A percentile compares a stretch with the other conserved stretches of the same genome.
phyloP scores from a whole-genome alignment of 1,284 basidiomycete genomes.

The Porodaedalea pini region DNA sequence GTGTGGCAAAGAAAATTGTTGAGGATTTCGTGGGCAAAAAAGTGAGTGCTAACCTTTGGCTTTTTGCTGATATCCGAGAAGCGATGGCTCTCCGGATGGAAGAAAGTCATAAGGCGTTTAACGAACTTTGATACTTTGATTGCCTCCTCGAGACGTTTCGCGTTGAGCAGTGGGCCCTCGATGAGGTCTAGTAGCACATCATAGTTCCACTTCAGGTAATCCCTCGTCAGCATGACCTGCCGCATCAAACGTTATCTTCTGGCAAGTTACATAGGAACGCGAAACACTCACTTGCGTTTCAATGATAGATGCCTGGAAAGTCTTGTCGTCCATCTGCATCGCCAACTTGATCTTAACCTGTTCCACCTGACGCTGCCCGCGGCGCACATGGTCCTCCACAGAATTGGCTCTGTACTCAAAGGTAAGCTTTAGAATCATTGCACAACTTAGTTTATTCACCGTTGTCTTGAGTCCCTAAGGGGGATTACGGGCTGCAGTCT shows the following conservation, averaged over 20 bases:
- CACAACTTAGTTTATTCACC: constrained; percentile 37
- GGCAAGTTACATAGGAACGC: neutral
- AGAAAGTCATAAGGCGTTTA: constrained; percentile 85
- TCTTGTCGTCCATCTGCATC: constrained; percentile 91
- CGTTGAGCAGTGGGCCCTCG: constrained; percentile 88
- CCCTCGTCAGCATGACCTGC: constrained; percentile 84
- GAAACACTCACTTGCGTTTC: constrained; percentile 68
- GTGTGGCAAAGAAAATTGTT: constrained; percentile 31
- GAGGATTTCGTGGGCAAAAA: neutral
- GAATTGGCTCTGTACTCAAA: constrained; percentile 67
- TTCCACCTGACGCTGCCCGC: constrained; percentile 89
- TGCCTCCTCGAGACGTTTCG: constrained; percentile 94
- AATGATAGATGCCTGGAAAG: constrained; percentile 78
- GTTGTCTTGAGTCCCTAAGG: constrained; percentile 53
- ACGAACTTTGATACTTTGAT: constrained; percentile 89
- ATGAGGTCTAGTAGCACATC: constrained; percentile 86
- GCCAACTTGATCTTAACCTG: constrained; percentile 85
- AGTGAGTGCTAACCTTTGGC: constrained; percentile 50
- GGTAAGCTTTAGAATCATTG: constrained; percentile 2
- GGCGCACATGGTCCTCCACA: constrained; percentile 79
- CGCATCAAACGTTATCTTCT: constrained; percentile 21
- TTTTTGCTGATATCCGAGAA: constrained; percentile 77
- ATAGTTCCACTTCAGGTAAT: constrained; percentile 91
- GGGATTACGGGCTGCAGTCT: constrained; percentile 52
- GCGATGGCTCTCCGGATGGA: constrained; percentile 72